Conservation (phyloP, 495 filamentous ascomycete species). For the Penicillium riverlandense region DNA sequence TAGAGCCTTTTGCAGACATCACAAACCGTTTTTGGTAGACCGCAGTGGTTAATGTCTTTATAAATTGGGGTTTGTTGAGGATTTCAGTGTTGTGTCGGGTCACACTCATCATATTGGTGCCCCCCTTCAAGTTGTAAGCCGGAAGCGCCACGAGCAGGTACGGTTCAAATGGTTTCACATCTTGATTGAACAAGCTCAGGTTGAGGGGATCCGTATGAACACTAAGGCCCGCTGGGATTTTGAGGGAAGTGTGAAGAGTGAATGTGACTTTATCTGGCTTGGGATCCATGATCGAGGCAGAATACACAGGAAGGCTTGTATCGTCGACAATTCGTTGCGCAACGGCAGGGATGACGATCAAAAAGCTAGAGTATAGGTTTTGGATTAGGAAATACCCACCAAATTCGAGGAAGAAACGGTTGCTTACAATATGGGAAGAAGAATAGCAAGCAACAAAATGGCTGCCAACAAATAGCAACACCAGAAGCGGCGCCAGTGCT, state of each 20-base stretch:
- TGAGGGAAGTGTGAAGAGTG: conserved; percentile 26
- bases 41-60: conserved; percentile 27
- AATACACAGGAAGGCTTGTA: conserved; percentile 30
- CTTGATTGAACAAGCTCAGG: conserved; percentile 30
- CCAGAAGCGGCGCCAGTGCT: conserved; percentile 34
- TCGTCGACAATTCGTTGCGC: conserved; percentile 32
- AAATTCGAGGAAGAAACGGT: too few species aligned
- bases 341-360: conserved; percentile 33
- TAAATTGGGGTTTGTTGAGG: conserved; percentile 26
- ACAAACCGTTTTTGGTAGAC: conserved; percentile 27
- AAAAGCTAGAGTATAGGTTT: conserved; percentile 2
- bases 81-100: conserved; percentile 27
- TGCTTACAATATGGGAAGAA: conserved; percentile 35
- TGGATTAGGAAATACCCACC: too few species aligned
- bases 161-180: conserved; percentile 19
- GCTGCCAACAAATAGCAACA: conserved; percentile 31
- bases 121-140: conserved; percentile 22
- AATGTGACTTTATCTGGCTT: conserved; percentile 26
- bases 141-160: conserved; percentile 29
- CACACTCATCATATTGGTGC: conserved; percentile 29
- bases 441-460: conserved; percentile 33
- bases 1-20: conserved; percentile 27
- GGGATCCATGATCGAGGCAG: conserved; percentile 26
- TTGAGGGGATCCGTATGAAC: conserved; percentile 25
- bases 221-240: conserved; percentile 22